Conservation (phyloP, 202 grass and related monocot genomes). For the Schoenoplectus triqueter region DNA sequence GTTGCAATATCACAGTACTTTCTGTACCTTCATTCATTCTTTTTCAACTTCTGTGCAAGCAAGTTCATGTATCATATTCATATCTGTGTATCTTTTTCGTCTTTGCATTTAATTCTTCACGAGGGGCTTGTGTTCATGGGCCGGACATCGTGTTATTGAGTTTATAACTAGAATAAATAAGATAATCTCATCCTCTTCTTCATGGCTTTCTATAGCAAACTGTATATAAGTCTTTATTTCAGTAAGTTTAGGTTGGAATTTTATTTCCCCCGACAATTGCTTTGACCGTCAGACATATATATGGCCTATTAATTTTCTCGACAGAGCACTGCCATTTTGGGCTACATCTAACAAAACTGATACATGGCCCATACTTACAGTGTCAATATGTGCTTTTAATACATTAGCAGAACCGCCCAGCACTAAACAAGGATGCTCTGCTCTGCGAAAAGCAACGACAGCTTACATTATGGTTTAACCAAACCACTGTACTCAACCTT, state of each 20-base stretch:
- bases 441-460: too few species aligned
- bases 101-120: conserved; percentile 42
- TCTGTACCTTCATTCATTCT: conserved; percentile 15
- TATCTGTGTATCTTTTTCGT: conserved; percentile 2
- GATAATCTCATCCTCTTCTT: background rate
- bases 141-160: background rate
- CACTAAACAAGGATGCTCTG: conserved; percentile 17
- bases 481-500: background rate
- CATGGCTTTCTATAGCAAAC: background rate
- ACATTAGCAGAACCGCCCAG: conserved; percentile 4
- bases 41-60: background rate
- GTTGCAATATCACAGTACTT: conserved; percentile 21
- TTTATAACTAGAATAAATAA: background rate
- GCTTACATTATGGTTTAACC: too few species aligned
- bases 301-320: background rate
- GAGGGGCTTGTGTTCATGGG: conserved; percentile 36
- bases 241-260: background rate
- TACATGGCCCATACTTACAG: conserved; percentile 14
- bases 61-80: conserved; percentile 9
- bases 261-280: background rate
- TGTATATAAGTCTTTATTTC: background rate
- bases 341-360: background rate
- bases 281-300: background rate
- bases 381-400: conserved; percentile 16
- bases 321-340: background rate